Conservation (phyloP, 176 grass and related monocot species). For the Eragrostis nindensis region DNA sequence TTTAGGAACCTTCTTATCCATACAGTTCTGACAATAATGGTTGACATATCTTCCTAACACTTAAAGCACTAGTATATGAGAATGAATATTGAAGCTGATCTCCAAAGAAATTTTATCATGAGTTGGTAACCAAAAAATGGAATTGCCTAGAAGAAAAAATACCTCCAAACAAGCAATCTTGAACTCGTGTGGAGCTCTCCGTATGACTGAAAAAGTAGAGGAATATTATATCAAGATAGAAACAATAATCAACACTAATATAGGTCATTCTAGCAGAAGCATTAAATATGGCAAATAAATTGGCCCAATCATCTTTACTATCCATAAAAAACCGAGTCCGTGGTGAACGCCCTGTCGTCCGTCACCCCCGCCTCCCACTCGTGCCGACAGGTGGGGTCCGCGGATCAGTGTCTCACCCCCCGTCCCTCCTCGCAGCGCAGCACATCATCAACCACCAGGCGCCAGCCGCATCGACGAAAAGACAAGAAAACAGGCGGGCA, state of each 20-base stretch:
- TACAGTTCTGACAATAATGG: background rate
- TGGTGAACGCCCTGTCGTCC: no score
- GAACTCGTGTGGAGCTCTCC: slow-evolving; percentile 98
- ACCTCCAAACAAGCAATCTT: slow-evolving; percentile 99
- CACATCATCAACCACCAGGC: no score
- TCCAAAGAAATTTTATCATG: background rate
- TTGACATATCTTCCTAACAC: no score
- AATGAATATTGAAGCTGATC: background rate
- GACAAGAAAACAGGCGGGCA: no score
- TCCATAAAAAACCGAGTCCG: no score
- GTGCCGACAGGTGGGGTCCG: no score
- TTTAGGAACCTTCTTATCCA: background rate
- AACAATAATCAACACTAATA: slow-evolving; percentile 15
- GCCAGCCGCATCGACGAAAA: no score
- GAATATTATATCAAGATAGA: slow-evolving; percentile 32
- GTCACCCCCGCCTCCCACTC: no score
- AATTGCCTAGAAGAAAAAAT: slow-evolving; percentile 38
- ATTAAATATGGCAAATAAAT: slow-evolving; percentile 21
- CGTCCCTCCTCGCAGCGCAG: no score
- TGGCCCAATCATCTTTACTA: background rate
- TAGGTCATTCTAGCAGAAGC: background rate
- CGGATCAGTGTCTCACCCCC: no score
- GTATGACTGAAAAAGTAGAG: slow-evolving; percentile 61
- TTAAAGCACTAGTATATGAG: background rate
- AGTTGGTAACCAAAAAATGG: background rate